A percentile compares a stretch with the other conserved stretches of the same genome.
These are phyloP conservation scores for Pythium aquatile DNA, from an alignment of 352 stramenopile genomes.

Conservation along the genomic window DNA sequence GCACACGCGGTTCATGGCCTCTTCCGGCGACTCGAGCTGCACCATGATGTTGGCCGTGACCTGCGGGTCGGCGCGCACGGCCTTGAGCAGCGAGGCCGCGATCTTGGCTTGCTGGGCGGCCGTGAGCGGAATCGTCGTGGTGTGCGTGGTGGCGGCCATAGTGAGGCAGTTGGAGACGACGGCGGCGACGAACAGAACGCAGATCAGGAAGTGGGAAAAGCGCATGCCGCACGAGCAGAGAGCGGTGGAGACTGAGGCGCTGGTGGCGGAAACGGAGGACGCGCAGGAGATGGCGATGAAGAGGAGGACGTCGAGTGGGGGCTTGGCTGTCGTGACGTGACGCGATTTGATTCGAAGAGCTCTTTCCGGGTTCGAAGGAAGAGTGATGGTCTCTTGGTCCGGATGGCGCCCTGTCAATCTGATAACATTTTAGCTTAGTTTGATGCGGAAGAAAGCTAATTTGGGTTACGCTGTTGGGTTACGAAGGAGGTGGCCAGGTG, in stretches of 20 bases:
- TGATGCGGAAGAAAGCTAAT: background rate
- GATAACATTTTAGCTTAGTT: constrained; percentile 8
- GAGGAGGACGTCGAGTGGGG: background rate
- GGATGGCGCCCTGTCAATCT: background rate
- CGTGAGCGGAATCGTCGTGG: background rate
- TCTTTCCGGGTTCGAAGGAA: background rate
- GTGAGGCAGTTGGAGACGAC: constrained; percentile 7
- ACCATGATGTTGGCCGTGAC: constrained; percentile 50
- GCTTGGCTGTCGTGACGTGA: constrained; percentile 8
- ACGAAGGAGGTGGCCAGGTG: background rate
- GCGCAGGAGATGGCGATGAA: background rate
- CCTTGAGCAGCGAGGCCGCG: constrained; percentile 27
- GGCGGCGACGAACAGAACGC: constrained; percentile 1
- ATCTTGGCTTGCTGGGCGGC: constrained; percentile 38
- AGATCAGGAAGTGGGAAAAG: background rate
- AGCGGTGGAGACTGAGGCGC: background rate
- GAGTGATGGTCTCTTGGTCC: constrained; percentile 15
- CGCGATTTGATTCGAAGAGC: constrained; percentile 15
- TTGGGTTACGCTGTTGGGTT: background rate
- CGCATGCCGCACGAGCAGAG: constrained; percentile 6
- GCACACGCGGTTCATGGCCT: constrained; percentile 35
- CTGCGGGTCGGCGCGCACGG: constrained; percentile 29
- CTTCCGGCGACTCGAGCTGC: constrained; percentile 42
- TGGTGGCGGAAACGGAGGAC: too few species aligned
- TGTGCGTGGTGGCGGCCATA: background rate